These are phyloP conservation scores for Penstemon eatonii DNA, from an alignment of 257 asterid species.

Conservation along the genomic window DNA sequence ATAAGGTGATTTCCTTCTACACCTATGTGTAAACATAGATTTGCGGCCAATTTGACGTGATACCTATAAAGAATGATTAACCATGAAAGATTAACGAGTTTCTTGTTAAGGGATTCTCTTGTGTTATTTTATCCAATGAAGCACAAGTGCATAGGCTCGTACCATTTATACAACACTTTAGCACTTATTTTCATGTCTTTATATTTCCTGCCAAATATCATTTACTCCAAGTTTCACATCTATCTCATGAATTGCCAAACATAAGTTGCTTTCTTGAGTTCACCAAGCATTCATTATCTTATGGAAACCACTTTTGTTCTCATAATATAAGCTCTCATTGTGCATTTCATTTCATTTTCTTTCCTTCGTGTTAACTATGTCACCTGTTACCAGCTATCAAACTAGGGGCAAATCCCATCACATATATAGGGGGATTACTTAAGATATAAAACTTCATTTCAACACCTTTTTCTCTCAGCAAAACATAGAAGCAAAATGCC, in stretches of 20 bases:
- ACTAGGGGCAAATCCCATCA: neutral
- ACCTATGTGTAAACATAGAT: neutral
- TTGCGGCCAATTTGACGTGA: neutral
- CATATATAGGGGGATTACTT: constrained; percentile 1
- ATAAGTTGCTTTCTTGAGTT: neutral
- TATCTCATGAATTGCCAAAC: constrained; percentile 1
- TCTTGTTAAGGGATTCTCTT: neutral
- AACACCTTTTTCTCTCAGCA: neutral
- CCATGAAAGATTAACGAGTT: neutral
- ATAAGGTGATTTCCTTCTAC: constrained; percentile 39
- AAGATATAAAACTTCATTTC: neutral
- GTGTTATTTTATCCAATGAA: neutral
- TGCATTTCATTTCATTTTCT: neutral
- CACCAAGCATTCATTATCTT: neutral
- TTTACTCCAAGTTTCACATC: neutral
- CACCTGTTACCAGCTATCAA: too few relatives aligned
- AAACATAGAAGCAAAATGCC: neutral
- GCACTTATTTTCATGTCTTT: neutral
- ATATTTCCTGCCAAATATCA: neutral
- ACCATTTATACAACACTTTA: neutral
- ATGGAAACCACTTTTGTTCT: constrained; percentile 3
- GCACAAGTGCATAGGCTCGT: neutral
- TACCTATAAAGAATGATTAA: neutral
- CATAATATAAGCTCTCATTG: neutral
- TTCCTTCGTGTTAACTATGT: neutral